phyloP scores from a whole-genome alignment of 768 basidiomycete species.

The Lentinula edodes region DNA sequence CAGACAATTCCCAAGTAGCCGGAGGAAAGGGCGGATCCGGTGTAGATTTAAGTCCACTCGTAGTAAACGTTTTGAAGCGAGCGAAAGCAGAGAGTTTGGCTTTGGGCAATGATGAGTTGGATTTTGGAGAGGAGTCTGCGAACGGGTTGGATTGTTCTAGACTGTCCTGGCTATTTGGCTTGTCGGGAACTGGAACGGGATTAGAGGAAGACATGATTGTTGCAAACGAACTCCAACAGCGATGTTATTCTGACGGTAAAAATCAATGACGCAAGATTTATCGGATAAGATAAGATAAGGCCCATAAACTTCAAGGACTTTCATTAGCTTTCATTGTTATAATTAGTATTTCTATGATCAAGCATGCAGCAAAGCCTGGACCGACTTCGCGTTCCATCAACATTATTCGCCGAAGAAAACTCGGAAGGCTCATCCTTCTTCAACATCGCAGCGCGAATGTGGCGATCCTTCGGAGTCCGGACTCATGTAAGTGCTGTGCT shows the following conservation, averaged over 20 bases:
- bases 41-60: slow-evolving; percentile 16
- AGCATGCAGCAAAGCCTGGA: background rate
- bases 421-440: too few relatives aligned
- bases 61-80: slow-evolving; percentile 30
- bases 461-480: too few relatives aligned
- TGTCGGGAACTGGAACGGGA: background rate
- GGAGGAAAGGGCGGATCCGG: slow-evolving; percentile 31
- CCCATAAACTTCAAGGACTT: too few relatives aligned
- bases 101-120: slow-evolving; percentile 16
- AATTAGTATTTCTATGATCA: background rate
- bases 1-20: slow-evolving; percentile 40
- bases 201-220: background rate
- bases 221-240: background rate
- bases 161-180: background rate
- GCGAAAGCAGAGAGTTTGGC: slow-evolving; percentile 29
- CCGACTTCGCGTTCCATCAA: background rate
- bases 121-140: background rate
- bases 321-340: too few relatives aligned
- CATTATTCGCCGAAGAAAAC: too few relatives aligned
- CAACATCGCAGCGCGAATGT: too few relatives aligned
- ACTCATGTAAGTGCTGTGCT: too few relatives aligned
- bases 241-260: background rate
- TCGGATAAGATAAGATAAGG: background rate
- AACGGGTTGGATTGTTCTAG: background rate
- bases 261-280: background rate